Evolutionary conservation across 106 monocot species (phyloP), one percentile per base, ranked within the genome.

Genomic region (Iris macrosiphon): DNA sequence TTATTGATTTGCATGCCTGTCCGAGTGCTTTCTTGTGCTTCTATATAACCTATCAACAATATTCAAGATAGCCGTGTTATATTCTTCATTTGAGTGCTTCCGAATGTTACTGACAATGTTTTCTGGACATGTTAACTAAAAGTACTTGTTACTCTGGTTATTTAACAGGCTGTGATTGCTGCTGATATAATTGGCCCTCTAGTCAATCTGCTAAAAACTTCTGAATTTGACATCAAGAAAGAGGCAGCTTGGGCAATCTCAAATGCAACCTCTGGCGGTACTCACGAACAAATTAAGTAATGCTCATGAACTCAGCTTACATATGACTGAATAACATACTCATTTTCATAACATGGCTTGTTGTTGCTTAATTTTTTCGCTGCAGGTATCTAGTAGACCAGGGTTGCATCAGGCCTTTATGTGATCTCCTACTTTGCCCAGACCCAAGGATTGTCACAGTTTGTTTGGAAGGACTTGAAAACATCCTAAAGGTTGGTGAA

Each of bases 161-260:
- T 35, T 35, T 44, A 23, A 24, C 57, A 67, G 67, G 67, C 67
- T 14, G 67, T 67, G 31, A 67, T 67, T 49, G 57, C 48, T 29
- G 57, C 67, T 4, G 40, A 30, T 37, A 57, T 67, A 19, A 40
- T 67, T 8, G 67, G 48, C 21, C 67, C 67, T 39, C 57, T 67
- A 9, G 67, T 67, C 16, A 37, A 67, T 4, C 28, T 67, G 49
- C 57, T 67, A 26, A 56, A 67, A 57, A 67, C 37, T 49, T 56
- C 67, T 0, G 67, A 67, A 38, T 67, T 67, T 49, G 67, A 67
- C 40, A 67, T 67, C 14, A 67, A 67, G 57, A 67, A 67, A 67
- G 67, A 67, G 45, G 67, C 67, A 27, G 67, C 57, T 31, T 65
- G 65, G 65, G 65, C 65, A 17, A 65, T 65, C 42, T 66, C 66